phyloP scores from a whole-genome alignment of 2,329 filamentous ascomycete species.

The Colletotrichum musae region DNA sequence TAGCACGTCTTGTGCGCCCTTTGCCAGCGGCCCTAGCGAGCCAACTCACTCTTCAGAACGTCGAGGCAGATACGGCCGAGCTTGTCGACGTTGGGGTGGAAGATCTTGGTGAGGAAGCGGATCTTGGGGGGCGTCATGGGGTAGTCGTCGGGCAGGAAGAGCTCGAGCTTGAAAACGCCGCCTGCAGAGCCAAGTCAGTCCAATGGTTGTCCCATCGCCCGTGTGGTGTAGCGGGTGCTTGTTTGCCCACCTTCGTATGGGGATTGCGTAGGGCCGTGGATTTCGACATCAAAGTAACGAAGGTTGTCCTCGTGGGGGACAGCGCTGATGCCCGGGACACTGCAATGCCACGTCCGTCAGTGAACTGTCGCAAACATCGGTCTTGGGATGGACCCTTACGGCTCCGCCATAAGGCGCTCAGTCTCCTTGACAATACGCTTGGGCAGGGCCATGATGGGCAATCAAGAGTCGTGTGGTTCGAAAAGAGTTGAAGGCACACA shows the following conservation, averaged over 20 bases:
- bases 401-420: conserved; percentile 95
- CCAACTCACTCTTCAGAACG: conserved; percentile 88
- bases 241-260: conserved; percentile 86
- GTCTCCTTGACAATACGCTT: conserved; percentile 99
- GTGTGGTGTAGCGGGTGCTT: neutral
- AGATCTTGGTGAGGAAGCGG: conserved; percentile 98
- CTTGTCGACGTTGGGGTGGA: conserved; percentile 99
- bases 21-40: neutral
- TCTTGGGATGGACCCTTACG: conserved; percentile 71
- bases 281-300: conserved; percentile 97
- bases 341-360: conserved; percentile 54
- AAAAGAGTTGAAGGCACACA: neutral
- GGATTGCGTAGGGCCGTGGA: conserved; percentile 91
- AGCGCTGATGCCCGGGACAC: conserved; percentile 95
- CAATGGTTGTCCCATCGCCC: neutral
- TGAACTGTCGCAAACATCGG: conserved; percentile 12
- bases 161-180: conserved; percentile 95
- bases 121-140: conserved; percentile 99
- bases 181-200: conserved; percentile 53
- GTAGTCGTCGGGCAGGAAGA: conserved; percentile 98
- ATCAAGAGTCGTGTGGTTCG: neutral
- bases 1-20: neutral
- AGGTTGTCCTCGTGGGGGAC: conserved; percentile 97
- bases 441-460: conserved; percentile 77
- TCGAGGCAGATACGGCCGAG: conserved; percentile 97